Evolutionary conservation across 306 rosid genomes (phyloP).

Genomic region (Alnus glutinosa): DNA sequence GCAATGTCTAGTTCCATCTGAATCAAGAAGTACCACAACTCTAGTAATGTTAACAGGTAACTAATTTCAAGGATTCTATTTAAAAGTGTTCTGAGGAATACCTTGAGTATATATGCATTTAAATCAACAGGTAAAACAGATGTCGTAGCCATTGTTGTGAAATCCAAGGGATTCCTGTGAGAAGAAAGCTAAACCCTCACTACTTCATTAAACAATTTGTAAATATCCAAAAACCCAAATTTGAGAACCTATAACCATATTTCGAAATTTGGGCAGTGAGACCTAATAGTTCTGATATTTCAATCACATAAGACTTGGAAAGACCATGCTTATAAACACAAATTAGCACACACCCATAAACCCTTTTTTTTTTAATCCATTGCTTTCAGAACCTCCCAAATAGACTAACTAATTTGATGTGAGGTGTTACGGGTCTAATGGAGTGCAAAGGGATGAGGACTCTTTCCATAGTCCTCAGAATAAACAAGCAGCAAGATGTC

Average conservation of each 20-base stretch:
- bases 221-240: neutral
- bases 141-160: slow-evolving; percentile 82
- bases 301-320: neutral
- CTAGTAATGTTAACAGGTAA: slow-evolving; percentile 23
- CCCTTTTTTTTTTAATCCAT: neutral
- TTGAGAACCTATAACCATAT: neutral
- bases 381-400: neutral
- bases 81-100: slow-evolving; percentile 31
- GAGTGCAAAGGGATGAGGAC: too few species aligned
- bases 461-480: too few species aligned
- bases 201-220: slow-evolving; percentile 6
- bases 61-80: slow-evolving; percentile 15
- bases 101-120: slow-evolving; percentile 75
- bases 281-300: neutral
- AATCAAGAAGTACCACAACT: slow-evolving; percentile 26
- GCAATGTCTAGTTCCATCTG: slow-evolving; percentile 89
- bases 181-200: slow-evolving; percentile 21
- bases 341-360: neutral
- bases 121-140: slow-evolving; percentile 83
- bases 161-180: slow-evolving; percentile 65
- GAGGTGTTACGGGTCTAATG: neutral
- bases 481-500: too few species aligned
- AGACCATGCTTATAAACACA: neutral
- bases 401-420: neutral
- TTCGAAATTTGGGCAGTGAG: neutral